Conservation (phyloP, 768 basidiomycete genomes). For the Tubosaeta brunneosetosa region DNA sequence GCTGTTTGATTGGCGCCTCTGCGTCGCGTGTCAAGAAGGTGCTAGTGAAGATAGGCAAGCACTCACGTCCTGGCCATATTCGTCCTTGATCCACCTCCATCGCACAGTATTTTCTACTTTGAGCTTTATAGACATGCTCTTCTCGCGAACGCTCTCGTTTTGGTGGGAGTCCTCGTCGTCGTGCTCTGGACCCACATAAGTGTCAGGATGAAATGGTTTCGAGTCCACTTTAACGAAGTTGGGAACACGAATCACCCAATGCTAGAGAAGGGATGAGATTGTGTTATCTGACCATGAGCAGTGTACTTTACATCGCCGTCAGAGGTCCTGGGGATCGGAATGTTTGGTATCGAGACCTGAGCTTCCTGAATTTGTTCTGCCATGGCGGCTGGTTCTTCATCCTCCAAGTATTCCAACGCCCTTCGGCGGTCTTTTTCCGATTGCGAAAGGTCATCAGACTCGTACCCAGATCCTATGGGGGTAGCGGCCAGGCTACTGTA, state of each 20-base stretch:
- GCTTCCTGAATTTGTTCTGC: constrained; percentile 59
- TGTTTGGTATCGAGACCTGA: constrained; percentile 78
- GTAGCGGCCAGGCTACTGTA: constrained; percentile 36
- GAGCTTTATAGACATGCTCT: constrained; percentile 79
- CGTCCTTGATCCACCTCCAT: constrained; percentile 90
- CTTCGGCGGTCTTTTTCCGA: constrained; percentile 54
- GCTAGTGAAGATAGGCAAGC: background rate
- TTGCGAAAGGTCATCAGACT: constrained; percentile 66
- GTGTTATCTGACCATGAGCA: background rate
- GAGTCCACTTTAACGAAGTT: constrained; percentile 88
- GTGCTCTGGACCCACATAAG: constrained; percentile 78
- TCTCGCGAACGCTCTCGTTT: constrained; percentile 62
- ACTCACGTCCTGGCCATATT: constrained; percentile 71
- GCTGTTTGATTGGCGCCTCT: constrained; percentile 86
- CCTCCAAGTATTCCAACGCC: constrained; percentile 78
- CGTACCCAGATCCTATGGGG: constrained; percentile 41
- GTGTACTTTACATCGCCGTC: constrained; percentile 66
- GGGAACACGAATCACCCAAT: constrained; percentile 93
- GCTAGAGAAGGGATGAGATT: constrained; percentile 32
- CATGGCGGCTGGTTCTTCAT: constrained; percentile 57
- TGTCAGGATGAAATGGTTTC: constrained; percentile 84
- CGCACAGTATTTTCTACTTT: constrained; percentile 92
- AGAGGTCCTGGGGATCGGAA: constrained; percentile 74
- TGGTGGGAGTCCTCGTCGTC: constrained; percentile 59
- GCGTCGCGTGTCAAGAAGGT: constrained; percentile 6